These are phyloP conservation scores for Tetracladium setigerum DNA, from an alignment of 495 filamentous ascomycete genomes.

Conservation along the genomic window DNA sequence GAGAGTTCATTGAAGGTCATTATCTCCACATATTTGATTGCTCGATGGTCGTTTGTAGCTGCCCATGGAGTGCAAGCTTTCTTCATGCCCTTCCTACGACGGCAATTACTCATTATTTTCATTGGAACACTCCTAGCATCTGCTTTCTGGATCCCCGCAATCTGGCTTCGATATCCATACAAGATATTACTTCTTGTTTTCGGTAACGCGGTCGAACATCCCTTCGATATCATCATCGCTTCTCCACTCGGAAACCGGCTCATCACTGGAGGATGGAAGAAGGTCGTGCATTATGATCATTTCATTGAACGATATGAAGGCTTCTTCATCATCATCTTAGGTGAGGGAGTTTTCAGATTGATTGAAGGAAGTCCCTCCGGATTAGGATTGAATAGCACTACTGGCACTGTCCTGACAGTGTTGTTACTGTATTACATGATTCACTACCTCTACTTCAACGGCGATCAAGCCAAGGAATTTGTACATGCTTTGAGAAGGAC, in stretches of 20 bases:
- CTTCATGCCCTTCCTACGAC: constrained; percentile 7
- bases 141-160: constrained; percentile 11
- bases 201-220: constrained; percentile 12
- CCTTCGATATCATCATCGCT: constrained; percentile 4
- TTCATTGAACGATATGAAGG: constrained; percentile 16
- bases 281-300: constrained; percentile 1
- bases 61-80: constrained; percentile 4
- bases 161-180: constrained; percentile 7
- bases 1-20: constrained; percentile 11
- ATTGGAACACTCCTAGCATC: neutral
- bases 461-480: constrained; percentile 19
- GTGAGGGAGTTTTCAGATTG: constrained; percentile 20
- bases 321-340: constrained; percentile 21
- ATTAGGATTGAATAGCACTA: constrained; percentile 13
- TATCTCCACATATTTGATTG: constrained; percentile 10
- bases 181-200: constrained; percentile 6
- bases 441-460: constrained; percentile 24
- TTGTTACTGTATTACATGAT: constrained; percentile 21
- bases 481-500: constrained; percentile 22
- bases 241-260: constrained; percentile 6
- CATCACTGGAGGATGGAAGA: constrained; percentile 7
- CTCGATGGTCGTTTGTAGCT: constrained; percentile 5
- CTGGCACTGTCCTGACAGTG: constrained; percentile 17
- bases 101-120: constrained; percentile 1
- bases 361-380: constrained; percentile 25